Percentiles rank a stretch among this genome's conserved stretches.
Evolutionary conservation across 768 basidiomycete genomes (phyloP).

Genomic region (Tricholoma matsutake): DNA sequence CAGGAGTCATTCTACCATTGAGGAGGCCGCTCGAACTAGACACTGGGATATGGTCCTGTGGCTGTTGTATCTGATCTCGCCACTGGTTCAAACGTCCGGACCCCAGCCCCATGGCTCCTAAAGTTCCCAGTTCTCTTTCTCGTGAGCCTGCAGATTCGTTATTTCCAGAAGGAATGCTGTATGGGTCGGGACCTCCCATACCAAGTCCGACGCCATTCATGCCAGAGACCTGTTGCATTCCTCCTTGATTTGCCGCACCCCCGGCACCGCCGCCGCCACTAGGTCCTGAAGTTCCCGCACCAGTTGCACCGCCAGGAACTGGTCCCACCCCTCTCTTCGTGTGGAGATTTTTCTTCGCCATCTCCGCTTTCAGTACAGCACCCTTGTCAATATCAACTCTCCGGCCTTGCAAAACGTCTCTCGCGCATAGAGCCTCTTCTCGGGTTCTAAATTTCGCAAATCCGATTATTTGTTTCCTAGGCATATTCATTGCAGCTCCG

Average conservation of each 20-base stretch:
- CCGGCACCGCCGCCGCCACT: constrained; percentile 21
- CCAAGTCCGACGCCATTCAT: constrained; percentile 23
- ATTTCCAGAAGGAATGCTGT: constrained; percentile 9
- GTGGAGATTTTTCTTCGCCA: constrained; percentile 99
- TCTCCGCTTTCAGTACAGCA: constrained; percentile 92
- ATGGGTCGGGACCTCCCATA: constrained; percentile 23
- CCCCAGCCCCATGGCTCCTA: constrained; percentile 48
- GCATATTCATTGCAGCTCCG: constrained; percentile 35
- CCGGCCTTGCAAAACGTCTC: constrained; percentile 85
- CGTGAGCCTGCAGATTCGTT: constrained; percentile 33
- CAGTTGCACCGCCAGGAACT: constrained; percentile 32
- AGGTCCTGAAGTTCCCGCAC: constrained; percentile 15
- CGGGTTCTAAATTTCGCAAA: constrained; percentile 94
- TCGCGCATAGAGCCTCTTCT: constrained; percentile 81
- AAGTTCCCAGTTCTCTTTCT: constrained; percentile 45
- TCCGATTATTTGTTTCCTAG: constrained; percentile 95
- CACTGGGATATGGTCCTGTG: constrained; percentile 14
- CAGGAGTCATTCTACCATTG: constrained; percentile 16
- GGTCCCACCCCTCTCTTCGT: constrained; percentile 90
- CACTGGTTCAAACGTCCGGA: constrained; percentile 34
- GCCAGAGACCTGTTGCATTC: constrained; percentile 12
- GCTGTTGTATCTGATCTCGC: constrained; percentile 28
- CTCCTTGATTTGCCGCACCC: background rate
- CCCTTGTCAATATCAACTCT: constrained; percentile 93
- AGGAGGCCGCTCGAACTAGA: constrained; percentile 1